Evolutionary conservation across 2,329 filamentous ascomycete species (phyloP), one percentile per base, ranked within the genome.

Genomic region (Arthrobotrys conoides): DNA sequence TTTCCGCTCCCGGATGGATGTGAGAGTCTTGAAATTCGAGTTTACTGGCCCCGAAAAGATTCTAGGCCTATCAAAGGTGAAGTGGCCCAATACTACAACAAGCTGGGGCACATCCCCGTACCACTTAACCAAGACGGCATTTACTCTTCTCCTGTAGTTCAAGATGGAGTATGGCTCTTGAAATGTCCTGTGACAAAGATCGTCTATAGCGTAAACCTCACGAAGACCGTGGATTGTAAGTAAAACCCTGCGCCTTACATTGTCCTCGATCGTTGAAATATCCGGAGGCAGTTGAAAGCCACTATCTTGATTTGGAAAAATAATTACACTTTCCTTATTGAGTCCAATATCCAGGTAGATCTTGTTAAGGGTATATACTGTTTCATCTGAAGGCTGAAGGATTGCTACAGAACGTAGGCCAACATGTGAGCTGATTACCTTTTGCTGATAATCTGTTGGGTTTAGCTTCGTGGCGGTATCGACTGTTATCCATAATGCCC

Each of bases 391-490:
- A 8, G 70, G 70, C 5, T 44, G 18, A 8, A 67, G 49, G 12
- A 73, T 67, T 30, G 63, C 61, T 20, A 73, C 30, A 51, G 18
- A 67, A 30, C 70, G 70, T 16, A 73, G 12, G 0, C 70, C 70
- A 16, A 8, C n/a, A 30, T 4, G 0, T 6, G 48, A 20, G 2
- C 12, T 41, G 18, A n/a, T 59, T 2, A 49, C 27, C 2, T 8
- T 22, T 9, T n/a, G 16, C 30, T 18, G 2, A 27, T 55, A 55
- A 0, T 20, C 20, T 8, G 55, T 16, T 4, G 49, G 49, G 22
- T 20, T 3, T 30, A 9, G 6, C 16, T 36, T 22, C 3, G 12
- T 16, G n/a, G 2, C 33, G 14, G 22, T 18, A 6, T 73, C 70
- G 22, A 66, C 51, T 1, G 22, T n/a, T 24, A 72, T 36, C 70